Base-by-base conservation (phyloP, 176 grass and related monocot genomes). In the Phoenix dactylifera region DNA sequence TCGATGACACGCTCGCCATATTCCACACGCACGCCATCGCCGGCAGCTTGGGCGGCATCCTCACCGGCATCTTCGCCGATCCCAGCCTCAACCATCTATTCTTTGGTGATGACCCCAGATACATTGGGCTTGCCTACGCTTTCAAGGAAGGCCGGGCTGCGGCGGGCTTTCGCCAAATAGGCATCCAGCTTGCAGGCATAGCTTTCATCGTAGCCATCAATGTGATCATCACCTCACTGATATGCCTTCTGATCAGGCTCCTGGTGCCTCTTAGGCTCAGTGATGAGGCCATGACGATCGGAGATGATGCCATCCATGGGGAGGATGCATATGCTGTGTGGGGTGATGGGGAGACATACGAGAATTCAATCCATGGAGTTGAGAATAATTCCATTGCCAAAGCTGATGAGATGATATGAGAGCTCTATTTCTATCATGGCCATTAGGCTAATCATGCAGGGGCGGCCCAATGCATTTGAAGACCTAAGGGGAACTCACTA, bases 261-360 rank as follows among this genome's bases (percentile, higher is more conserved):
- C 6, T 62, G n/a, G 80, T 88, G 54, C 89, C 89, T 18, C 78
- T 94, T 6, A 72, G 89, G 25, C 80, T 94, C 17, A 67, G 71
- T 26, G 77, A 76, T 15, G 81, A 94, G 50, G 81, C 79, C 77
- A 53, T 88, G 49, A 51, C 54, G 7, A 48, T 68, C 15, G 89
- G 89, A 51, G 89, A 88, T 50, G 89, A 95, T 51, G 70, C 78
- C 3, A 74, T 95, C 44, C 89, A 95, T 56, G 85, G 89, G 0
- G 78, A 88, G 85, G 85, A 95, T 22, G 84, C 81, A 7, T 95
- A 95, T 55, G 89, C 89, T 3, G 84, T 95, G 68, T 95, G 89
- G 89, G 89, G 84, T 19, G 84, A 95, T 15, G 89, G 89, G 15
- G 71, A 95, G 78, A 95, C 81, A 22, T 95, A 82, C 60, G 89